Evolutionary conservation across 2,329 filamentous ascomycete species (phyloP).

Genomic region (Venturia asperata): DNA sequence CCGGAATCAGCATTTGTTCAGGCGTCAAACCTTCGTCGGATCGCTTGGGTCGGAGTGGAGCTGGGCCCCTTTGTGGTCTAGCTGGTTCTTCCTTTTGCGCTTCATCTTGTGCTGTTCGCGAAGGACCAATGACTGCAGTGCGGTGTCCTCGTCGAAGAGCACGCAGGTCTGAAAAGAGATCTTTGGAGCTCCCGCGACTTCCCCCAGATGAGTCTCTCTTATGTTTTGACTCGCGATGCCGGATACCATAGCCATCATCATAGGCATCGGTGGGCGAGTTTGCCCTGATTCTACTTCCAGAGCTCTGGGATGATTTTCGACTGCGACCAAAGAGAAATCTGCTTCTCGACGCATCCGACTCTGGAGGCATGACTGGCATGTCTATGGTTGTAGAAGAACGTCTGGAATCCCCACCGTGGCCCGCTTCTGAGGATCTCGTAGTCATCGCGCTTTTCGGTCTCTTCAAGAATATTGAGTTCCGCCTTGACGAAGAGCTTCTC

Average conservation of each 20-base stretch:
- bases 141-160: conserved; percentile 12
- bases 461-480: conserved; percentile 16
- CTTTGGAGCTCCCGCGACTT: neutral
- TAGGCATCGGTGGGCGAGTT: conserved; percentile 7
- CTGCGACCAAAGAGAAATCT: conserved; percentile 14
- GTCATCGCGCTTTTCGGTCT: conserved; percentile 16
- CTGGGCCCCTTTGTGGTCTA: conserved; percentile 1
- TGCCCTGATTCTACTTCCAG: conserved; percentile 11
- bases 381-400: conserved; percentile 12
- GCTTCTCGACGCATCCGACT: conserved; percentile 12
- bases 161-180: conserved; percentile 17
- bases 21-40: conserved; percentile 8
- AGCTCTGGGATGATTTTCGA: neutral
- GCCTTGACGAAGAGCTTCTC: neutral
- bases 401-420: neutral
- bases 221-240: conserved; percentile 2
- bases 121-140: conserved; percentile 12
- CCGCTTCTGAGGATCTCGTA: conserved; percentile 4
- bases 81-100: neutral
- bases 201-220: neutral
- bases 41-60: conserved; percentile 18
- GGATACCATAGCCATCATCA: conserved; percentile 3
- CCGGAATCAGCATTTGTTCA: neutral
- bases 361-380: neutral
- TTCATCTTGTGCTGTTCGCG: neutral